phyloP scores from a whole-genome alignment of 345 rosid species.

The Psidium guajava region DNA sequence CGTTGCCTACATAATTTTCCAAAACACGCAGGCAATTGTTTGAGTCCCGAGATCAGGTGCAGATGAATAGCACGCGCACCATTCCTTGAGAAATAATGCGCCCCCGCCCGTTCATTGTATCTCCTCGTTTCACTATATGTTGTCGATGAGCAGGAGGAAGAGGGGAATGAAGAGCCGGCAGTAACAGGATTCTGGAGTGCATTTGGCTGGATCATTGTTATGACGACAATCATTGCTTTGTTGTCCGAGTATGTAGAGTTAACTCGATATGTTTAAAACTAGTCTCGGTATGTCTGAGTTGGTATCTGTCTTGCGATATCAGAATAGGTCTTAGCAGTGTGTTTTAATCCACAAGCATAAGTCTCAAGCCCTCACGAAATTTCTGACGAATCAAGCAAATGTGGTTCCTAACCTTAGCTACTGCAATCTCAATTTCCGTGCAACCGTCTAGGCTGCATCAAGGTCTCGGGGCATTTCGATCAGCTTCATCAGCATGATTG shows the following conservation, averaged over 20 bases:
- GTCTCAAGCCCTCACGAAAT: neutral
- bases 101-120: neutral
- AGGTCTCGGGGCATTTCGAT: slow-evolving; percentile 82
- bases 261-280: too few species aligned
- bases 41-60: slow-evolving; percentile 24
- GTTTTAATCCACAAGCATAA: neutral
- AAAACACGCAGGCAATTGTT: slow-evolving; percentile 66
- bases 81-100: neutral
- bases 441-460: slow-evolving; percentile 52
- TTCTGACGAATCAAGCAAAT: neutral
- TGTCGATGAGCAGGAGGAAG: slow-evolving; percentile 19
- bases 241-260: slow-evolving; percentile 49
- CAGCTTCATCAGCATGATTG: slow-evolving; percentile 68
- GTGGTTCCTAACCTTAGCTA: neutral
- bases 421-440: neutral
- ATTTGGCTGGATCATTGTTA: slow-evolving; percentile 54
- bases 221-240: slow-evolving; percentile 71
- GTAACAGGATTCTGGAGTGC: slow-evolving; percentile 36
- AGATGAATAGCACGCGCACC: neutral
- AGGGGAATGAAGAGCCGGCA: slow-evolving; percentile 6
- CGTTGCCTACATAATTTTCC: slow-evolving; percentile 71
- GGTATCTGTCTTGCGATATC: neutral
- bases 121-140: neutral
- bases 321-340: neutral
- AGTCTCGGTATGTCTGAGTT: slow-evolving; percentile 3